Conservation (phyloP, 2,329 filamentous ascomycete genomes). For the Ascochyta rabiei region DNA sequence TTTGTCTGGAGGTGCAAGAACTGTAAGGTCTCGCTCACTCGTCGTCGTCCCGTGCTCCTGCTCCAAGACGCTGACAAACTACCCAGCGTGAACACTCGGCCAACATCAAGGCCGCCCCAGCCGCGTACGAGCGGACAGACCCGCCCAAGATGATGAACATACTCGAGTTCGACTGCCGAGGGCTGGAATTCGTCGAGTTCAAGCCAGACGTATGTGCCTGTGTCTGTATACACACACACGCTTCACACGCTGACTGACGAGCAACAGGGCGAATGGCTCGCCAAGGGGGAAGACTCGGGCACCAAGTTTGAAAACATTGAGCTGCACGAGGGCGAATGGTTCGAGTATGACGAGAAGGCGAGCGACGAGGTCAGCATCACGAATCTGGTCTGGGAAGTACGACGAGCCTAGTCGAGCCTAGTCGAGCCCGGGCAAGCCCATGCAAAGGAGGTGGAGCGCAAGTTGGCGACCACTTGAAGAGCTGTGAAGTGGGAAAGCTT, state of each 20-base stretch:
- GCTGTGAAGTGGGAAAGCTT: neutral
- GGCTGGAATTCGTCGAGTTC: constrained; percentile 90
- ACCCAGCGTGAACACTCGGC: constrained; percentile 81
- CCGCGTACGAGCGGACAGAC: constrained; percentile 71
- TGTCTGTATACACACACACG: neutral
- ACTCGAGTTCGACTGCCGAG: constrained; percentile 90
- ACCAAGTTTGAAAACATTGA: constrained; percentile 86
- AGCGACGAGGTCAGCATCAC: constrained; percentile 92
- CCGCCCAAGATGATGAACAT: constrained; percentile 79
- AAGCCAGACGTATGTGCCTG: constrained; percentile 73
- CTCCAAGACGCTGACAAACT: constrained; percentile 8
- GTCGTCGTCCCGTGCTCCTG: neutral
- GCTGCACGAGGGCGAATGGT: constrained; percentile 91
- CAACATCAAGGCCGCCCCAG: constrained; percentile 76
- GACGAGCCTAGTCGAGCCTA: constrained; percentile 60
- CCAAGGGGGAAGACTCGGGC: constrained; percentile 77
- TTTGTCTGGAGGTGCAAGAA: constrained; percentile 99
- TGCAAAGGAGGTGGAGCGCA: neutral
- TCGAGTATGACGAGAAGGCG: constrained; percentile 94
- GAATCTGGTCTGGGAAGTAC: constrained; percentile 85
- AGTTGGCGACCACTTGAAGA: neutral
- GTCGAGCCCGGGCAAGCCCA: constrained; percentile 58
- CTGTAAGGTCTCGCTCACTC: constrained; percentile 73
- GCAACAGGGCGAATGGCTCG: constrained; percentile 85
- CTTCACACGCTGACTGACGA: neutral